Evolutionary conservation across 257 asterid genomes (phyloP), one percentile per base, ranked within the genome.

Genomic region (Ligustrum vulgare): DNA sequence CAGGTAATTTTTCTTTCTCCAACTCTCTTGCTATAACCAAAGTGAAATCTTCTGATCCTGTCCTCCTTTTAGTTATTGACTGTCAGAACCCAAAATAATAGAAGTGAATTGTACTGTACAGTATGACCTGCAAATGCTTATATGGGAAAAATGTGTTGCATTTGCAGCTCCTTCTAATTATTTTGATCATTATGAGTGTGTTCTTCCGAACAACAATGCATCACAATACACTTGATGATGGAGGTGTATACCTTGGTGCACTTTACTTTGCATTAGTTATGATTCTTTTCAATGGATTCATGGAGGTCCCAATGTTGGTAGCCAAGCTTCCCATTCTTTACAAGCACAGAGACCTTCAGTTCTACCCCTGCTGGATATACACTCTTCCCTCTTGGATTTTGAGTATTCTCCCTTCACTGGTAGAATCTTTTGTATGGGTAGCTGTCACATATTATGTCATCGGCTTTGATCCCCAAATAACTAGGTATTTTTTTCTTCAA

Each of bases 321-420:
- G 78, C 88, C 39, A 94, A 89, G 89, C 96, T 94, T 80, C 97
- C 99, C 5, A 89, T 90, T 47, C 85, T 94, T 76, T 94, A 94
- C 85, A 94, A 92, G 87, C 99, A 94, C 45, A 82, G 98, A 69
- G 98, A 94, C 79, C 78, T 92, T 39, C 93, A 67, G 11, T 89
- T 94, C 80, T 94, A 88, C 70, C 99, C 99, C 0, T 88, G 97
- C 77, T 94, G 99, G 99, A 83, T 86, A 62, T 94, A 86, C 67
- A 84, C 99, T 67, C 81, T 94, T 31, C 99, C 99, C 18, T 85
- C 97, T 47, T 92, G 98, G 97, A 78, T 92, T 67, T 85, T 94
- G 85, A 91, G 93, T 75, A 67, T 91, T 68, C 98, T 97, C 66
- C 75, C 88, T 41, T 82, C 99, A 9, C 65, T 94, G 66, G 13